Evolutionary conservation across 305 asterid species (phyloP).

Genomic region (Plantago lanceolata): DNA sequence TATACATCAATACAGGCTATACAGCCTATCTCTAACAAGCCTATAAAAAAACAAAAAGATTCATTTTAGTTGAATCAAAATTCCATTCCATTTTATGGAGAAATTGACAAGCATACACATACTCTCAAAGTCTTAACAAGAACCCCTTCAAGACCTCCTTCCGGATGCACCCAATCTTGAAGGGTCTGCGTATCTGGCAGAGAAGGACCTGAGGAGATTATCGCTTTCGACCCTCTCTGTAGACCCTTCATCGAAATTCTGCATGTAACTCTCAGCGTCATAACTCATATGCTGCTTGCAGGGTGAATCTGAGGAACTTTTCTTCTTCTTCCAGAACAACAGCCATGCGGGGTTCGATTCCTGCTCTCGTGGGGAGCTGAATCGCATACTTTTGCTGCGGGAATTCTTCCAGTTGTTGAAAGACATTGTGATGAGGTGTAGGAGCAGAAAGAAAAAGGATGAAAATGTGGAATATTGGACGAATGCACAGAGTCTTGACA

Average conservation of each 20-base stretch:
- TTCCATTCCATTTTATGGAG: background rate
- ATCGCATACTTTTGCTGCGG: conserved; percentile 9
- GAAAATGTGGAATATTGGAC: background rate
- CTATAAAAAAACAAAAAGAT: background rate
- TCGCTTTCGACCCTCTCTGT: conserved; percentile 44
- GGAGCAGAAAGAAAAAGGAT: background rate
- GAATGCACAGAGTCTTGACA: too few relatives aligned
- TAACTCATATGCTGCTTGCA: conserved; percentile 17
- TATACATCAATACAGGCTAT: too few relatives aligned
- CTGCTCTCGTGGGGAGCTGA: conserved; percentile 27
- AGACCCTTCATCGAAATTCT: conserved; percentile 72
- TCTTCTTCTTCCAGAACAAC: conserved; percentile 49
- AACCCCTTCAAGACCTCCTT: background rate
- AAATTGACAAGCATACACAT: background rate
- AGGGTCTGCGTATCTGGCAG: conserved; percentile 66
- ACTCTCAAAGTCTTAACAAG: background rate
- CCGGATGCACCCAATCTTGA: conserved; percentile 26
- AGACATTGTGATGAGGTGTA: background rate
- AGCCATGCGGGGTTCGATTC: conserved; percentile 39
- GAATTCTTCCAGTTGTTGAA: conserved; percentile 4
- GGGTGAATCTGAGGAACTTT: conserved; percentile 22
- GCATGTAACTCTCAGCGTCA: conserved; percentile 51
- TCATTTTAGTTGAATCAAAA: background rate
- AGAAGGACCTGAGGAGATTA: conserved; percentile 56
- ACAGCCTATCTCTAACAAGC: too few relatives aligned